Conservation (phyloP, 176 grass and related monocot species). For the Oryza officinalis region DNA sequence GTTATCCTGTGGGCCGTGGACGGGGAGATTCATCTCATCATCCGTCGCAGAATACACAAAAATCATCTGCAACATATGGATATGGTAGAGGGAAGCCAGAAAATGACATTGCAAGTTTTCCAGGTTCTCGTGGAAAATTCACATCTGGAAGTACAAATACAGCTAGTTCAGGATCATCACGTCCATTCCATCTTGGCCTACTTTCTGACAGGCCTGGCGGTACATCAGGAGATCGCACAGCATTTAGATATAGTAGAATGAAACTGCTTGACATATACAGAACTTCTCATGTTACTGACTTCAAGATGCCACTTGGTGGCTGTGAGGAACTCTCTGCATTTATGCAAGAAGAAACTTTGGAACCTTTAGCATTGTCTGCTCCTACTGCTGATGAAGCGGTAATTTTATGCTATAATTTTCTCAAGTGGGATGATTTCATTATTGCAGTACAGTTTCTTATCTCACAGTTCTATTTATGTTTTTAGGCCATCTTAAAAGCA, state of each 20-base stretch:
- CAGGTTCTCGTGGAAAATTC: slow-evolving; percentile 63
- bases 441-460: slow-evolving; percentile 16
- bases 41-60: slow-evolving; percentile 46
- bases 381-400: slow-evolving; percentile 82
- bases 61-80: slow-evolving; percentile 48
- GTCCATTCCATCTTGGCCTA: slow-evolving; percentile 56
- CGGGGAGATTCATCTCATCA: slow-evolving; percentile 66
- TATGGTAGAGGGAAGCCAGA: slow-evolving; percentile 77
- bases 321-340: slow-evolving; percentile 67
- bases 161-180: slow-evolving; percentile 50
- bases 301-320: slow-evolving; percentile 59
- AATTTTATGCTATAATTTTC: slow-evolving; percentile 37
- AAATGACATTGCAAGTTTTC: slow-evolving; percentile 52
- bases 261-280: slow-evolving; percentile 97
- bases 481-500: slow-evolving; percentile 81
- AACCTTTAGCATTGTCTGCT: slow-evolving; percentile 86
- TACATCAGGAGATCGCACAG: slow-evolving; percentile 51
- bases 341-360: slow-evolving; percentile 62
- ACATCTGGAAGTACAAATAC: slow-evolving; percentile 53
- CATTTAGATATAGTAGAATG: slow-evolving; percentile 91
- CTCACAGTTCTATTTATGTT: slow-evolving; percentile 35
- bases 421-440: slow-evolving; percentile 19
- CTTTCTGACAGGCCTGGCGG: slow-evolving; percentile 73
- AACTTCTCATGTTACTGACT: slow-evolving; percentile 63
- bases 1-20: slow-evolving; percentile 64